These are phyloP conservation scores for Mycena vulgaris DNA, from an alignment of 768 basidiomycete species.

Conservation along the genomic window DNA sequence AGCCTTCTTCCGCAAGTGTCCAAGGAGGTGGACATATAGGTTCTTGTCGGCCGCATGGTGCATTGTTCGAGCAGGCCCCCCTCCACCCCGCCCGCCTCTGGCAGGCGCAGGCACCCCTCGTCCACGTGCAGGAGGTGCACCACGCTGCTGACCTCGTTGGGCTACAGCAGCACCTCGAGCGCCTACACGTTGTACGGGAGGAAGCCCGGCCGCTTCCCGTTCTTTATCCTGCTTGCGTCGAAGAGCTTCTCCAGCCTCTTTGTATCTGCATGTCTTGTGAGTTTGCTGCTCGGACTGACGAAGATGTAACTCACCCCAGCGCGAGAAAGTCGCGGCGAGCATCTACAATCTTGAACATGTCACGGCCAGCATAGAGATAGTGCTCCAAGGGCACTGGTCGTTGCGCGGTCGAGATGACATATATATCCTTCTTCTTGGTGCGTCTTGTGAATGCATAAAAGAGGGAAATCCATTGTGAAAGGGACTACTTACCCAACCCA, in stretches of 20 bases:
- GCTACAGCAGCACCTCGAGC: conserved; percentile 77
- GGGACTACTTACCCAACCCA: conserved; percentile 91
- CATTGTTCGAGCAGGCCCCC: conserved; percentile 65
- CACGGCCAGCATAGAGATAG: conserved; percentile 94
- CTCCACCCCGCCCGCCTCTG: conserved; percentile 61
- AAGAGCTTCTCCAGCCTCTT: conserved; percentile 90
- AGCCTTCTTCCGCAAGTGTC: conserved; percentile 85
- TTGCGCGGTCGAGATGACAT: conserved; percentile 97
- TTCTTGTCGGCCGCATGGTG: conserved; percentile 88
- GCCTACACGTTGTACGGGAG: conserved; percentile 87
- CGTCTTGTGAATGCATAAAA: conserved; percentile 68
- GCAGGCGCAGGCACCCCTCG: conserved; percentile 59
- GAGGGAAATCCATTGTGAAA: not conserved
- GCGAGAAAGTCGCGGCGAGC: conserved; percentile 79
- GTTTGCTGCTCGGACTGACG: conserved; percentile 16
- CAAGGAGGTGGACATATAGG: conserved; percentile 93
- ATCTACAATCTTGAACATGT: conserved; percentile 94
- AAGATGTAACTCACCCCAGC: conserved; percentile 68
- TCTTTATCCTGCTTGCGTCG: conserved; percentile 98
- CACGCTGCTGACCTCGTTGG: conserved; percentile 72
- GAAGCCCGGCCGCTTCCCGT: conserved; percentile 93
- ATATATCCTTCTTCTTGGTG: conserved; percentile 99
- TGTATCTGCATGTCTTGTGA: conserved; percentile 70
- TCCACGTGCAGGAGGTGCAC: conserved; percentile 55
- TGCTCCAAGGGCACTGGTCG: conserved; percentile 98